phyloP scores from a whole-genome alignment of 345 rosid species.

The Brassica nigra region DNA sequence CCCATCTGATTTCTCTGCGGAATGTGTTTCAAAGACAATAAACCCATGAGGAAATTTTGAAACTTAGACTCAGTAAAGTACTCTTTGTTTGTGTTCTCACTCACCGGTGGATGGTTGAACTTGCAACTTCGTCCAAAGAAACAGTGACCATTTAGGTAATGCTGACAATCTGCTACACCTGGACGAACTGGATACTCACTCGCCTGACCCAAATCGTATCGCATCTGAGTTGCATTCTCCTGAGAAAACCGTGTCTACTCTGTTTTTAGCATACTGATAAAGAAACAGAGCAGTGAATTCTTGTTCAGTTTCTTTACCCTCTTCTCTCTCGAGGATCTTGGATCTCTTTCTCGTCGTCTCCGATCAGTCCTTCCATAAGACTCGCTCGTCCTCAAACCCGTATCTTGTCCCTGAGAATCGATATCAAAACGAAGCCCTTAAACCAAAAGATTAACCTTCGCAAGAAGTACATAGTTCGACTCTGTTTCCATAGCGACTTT shows the following conservation, averaged over 20 bases:
- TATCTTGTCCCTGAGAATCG: not conserved
- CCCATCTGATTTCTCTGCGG: not conserved
- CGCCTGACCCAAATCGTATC: not conserved
- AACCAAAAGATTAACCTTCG: not conserved
- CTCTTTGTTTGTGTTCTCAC: not conserved
- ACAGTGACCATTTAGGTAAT: not conserved
- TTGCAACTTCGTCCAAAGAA: not conserved
- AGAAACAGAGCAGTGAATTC: not conserved
- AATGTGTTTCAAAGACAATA: not conserved
- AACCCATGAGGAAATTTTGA: not conserved
- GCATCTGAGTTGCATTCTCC: not conserved
- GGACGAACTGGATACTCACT: not conserved
- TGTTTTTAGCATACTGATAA: not conserved
- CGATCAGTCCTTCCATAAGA: not conserved
- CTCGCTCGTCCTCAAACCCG: not conserved
- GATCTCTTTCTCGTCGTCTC: not conserved
- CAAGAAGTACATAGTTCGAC: not conserved
- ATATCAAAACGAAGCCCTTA: not conserved
- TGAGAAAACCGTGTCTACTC: not conserved
- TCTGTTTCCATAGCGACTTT: conserved; percentile 7
- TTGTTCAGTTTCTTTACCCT: conserved; percentile 11
- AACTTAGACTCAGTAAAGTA: not conserved
- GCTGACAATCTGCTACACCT: not conserved
- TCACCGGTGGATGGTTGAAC: not conserved
- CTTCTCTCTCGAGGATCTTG: not conserved